Evolutionary conservation across 2,329 filamentous ascomycete genomes (phyloP), one percentile per base, ranked within the genome.

Genomic region (Sporothrix pseudoabietina): DNA sequence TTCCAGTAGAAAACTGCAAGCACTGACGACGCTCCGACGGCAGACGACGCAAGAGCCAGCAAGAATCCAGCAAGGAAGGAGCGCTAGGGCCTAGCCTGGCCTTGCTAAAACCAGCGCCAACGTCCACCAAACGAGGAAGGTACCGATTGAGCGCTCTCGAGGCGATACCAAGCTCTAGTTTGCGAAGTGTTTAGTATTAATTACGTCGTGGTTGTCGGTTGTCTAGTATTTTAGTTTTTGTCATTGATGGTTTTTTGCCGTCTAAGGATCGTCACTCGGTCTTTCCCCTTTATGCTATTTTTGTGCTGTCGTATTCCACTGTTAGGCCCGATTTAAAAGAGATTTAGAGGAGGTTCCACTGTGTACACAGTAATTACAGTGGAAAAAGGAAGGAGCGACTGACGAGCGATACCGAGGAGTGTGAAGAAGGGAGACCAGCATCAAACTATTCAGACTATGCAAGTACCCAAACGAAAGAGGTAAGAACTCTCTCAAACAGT

Each of bases 211-310:
- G 35, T 35, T 35, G 35, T 35, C 35, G 4, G 8, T 4, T 8
- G 35, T 35, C 35, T 35, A 3, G 35, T 35, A 5, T 35, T 8
- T 55, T 26, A 10, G 52, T 55, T 44, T 41, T 44, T 44, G 22
- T 9, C 1, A 19, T 49, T 49, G 44, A 19, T 19, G 14, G 44
- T 12, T n/a, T 54, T 63, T 26, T 39, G 22, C 12, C 30, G 8
- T 30, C 49, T 30, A 52, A 35, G 1, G 59, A 65, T 65, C 59
- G 59, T 39, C 59, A n/a, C n/a, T 14, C 59, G 22, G n/a, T 9
- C 59, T 44, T 65, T 65, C 35, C 59, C n/a, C n/a, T 41, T 65
- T 65, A 39, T 63, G 57, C 57, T 63, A 26, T 63, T 63, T 22
- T 12, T 63, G 32, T n/a, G 57, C 19, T 6, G 32, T n/a, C 6